Conservation (phyloP, 2,329 filamentous ascomycete species). For the Dactylellina drechsleri region DNA sequence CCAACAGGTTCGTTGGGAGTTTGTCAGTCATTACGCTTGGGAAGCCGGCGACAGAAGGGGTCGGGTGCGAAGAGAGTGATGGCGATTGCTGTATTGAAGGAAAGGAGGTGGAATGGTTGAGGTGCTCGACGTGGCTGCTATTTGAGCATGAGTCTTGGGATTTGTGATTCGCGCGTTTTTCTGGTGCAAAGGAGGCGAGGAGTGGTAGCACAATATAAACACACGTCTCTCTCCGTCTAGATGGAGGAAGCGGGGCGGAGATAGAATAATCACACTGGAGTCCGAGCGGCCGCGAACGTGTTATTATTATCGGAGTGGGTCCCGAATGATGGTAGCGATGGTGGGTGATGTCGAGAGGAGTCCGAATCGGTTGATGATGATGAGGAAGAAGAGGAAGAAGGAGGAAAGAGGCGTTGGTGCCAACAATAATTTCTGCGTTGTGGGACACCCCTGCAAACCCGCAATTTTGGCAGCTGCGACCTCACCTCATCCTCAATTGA, state of each 20-base stretch:
- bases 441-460: slow-evolving; percentile 45
- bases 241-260: background rate
- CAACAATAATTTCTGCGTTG: slow-evolving; percentile 20
- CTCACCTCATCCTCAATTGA: slow-evolving; percentile 17
- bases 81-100: background rate
- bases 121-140: slow-evolving; percentile 28
- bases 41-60: slow-evolving; percentile 57
- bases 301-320: background rate
- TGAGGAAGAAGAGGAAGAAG: slow-evolving; percentile 12
- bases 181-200: slow-evolving; percentile 18
- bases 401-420: background rate
- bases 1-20: slow-evolving; percentile 88
- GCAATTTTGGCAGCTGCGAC: slow-evolving; percentile 38
- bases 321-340: background rate
- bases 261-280: too few relatives aligned
- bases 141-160: slow-evolving; percentile 18
- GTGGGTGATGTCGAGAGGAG: background rate
- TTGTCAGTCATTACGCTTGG: slow-evolving; percentile 88
- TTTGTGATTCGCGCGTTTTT: slow-evolving; percentile 25
- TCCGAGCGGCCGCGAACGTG: slow-evolving; percentile 6
- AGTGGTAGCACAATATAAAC: background rate
- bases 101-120: slow-evolving; percentile 3
- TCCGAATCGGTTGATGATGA: slow-evolving; percentile 11
- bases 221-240: background rate
- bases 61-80: slow-evolving; percentile 26